These are phyloP conservation scores for Aureobasidium melanogenum DNA, from an alignment of 2,329 filamentous ascomycete genomes.

Conservation along the genomic window DNA sequence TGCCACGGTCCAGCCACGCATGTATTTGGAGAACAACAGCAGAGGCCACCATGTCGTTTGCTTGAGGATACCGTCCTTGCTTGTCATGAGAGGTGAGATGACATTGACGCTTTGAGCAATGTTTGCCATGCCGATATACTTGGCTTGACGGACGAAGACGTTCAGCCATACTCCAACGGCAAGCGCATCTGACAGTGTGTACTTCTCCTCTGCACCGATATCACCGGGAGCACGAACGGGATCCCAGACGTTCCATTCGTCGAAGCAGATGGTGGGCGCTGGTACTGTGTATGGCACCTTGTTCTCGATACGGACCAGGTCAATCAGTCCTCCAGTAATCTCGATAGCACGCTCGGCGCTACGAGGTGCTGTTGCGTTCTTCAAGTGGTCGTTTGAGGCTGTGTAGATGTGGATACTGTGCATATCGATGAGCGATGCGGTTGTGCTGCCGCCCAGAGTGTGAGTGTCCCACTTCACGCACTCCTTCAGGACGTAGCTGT, in stretches of 20 bases:
- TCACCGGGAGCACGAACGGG: constrained; percentile 62
- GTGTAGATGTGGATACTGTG: constrained; percentile 77
- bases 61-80: constrained; percentile 51
- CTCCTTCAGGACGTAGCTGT: constrained; percentile 62
- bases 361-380: constrained; percentile 54
- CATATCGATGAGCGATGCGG: constrained; percentile 58
- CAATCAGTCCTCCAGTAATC: constrained; percentile 59
- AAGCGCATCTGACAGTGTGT: constrained; percentile 66
- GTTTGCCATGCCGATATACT: constrained; percentile 66
- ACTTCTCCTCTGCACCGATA: constrained; percentile 62
- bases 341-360: constrained; percentile 67
- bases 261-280: constrained; percentile 65
- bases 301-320: constrained; percentile 65
- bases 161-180: constrained; percentile 70
- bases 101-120: constrained; percentile 73
- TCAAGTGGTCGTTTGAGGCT: constrained; percentile 41
- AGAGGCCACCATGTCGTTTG: constrained; percentile 72
- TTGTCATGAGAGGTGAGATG: constrained; percentile 69
- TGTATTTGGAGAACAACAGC: constrained; percentile 59
- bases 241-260: constrained; percentile 83
- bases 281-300: constrained; percentile 50
- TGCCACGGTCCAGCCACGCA: constrained; percentile 63
- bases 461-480: constrained; percentile 49
- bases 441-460: constrained; percentile 38
- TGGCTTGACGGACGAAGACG: constrained; percentile 64